phyloP scores from a whole-genome alignment of 108 stramenopile species.

The Cylindrotheca fusiformis region DNA sequence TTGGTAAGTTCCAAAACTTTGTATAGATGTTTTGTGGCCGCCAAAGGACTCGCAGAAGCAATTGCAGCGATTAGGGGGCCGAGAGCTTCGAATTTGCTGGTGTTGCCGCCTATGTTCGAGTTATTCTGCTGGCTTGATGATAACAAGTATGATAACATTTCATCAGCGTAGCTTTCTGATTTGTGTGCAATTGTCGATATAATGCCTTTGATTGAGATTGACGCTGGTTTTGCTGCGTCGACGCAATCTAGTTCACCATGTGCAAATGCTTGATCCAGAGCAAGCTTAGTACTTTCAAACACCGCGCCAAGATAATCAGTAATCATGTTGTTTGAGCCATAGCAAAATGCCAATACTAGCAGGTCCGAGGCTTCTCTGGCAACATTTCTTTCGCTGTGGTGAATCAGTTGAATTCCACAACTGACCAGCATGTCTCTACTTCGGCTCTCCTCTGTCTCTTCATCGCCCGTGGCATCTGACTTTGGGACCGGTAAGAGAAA shows the following conservation, averaged over 20 bases:
- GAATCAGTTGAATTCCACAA: conserved; percentile 42
- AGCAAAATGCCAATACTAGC: conserved; percentile 27
- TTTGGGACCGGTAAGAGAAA: conserved; percentile 17
- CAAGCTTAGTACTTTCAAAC: conserved; percentile 18
- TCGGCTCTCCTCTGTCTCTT: conserved; percentile 26
- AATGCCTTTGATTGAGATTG: conserved; percentile 11
- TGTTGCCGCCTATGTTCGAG: not conserved
- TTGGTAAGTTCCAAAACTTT: conserved; percentile 3
- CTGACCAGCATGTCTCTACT: conserved; percentile 32
- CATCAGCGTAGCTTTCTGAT: conserved; percentile 2
- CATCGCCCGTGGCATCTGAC: conserved; percentile 1
- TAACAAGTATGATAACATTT: not conserved
- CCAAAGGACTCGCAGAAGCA: conserved; percentile 28
- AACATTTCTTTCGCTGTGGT: conserved; percentile 29
- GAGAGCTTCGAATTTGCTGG: not conserved
- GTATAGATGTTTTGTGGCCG: conserved; percentile 8
- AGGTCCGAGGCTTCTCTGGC: conserved; percentile 30
- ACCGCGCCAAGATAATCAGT: conserved; percentile 20
- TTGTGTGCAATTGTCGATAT: conserved; percentile 12
- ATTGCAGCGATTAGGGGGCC: conserved; percentile 18
- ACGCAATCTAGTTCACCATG: not conserved
- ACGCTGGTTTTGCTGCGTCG: not conserved
- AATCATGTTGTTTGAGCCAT: conserved; percentile 23
- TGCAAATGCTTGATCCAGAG: conserved; percentile 5
- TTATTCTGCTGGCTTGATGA: not conserved